Base-by-base conservation (phyloP, 208 protist species). In the Crithidia expoeki region DNA sequence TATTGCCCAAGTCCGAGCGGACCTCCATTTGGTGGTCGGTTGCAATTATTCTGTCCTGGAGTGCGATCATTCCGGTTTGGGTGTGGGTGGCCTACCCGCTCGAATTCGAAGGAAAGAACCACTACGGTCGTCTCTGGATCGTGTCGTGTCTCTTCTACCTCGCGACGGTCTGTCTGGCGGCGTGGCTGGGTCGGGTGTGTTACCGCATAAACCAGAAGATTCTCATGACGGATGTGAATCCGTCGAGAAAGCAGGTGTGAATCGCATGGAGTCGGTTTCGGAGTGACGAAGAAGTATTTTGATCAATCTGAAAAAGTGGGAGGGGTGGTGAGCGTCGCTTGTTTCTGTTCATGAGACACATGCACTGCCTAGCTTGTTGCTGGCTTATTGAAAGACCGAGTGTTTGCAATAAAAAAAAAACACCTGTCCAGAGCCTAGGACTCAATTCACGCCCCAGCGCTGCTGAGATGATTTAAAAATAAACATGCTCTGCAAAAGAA, bases 91-190 rank as follows among this genome's bases (percentile, higher is more conserved):
- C 93, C 12, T 86, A 93, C 64, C 68, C 74, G 23, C 78, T 98
- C 38, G 93, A 98, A 81, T 98, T 97, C 73, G 55, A 75, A 21
- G 93, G 92, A 23, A 46, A 69, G 25, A 91, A 93, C 59, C 79
- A 85, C 62, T 98, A 94, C 82, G 85, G 87, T 27, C 62, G 68
- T 0, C 68, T 98, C 44, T 98, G 91, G 90, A 23, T 94, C 1
- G 77, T 81, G 16, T 90, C 88, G 28, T 86, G 93, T 51, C 21
- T 93, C 5, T 98, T 98, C 68, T 97, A 94, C 70, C 53, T 94
- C 16, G 76, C 86, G n/a, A 97, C 82, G 49, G 85, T 91, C 21
- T 21, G 60, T 0, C 70, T 94, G n/a, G 84, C 83, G 0, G 72
- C 83, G 10, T 90, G 86, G 85, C 63, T 94, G 10, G 82, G 80